Evolutionary conservation across 1,139 yeast genomes (phyloP).

Genomic region (Williopsis jadinii): DNA sequence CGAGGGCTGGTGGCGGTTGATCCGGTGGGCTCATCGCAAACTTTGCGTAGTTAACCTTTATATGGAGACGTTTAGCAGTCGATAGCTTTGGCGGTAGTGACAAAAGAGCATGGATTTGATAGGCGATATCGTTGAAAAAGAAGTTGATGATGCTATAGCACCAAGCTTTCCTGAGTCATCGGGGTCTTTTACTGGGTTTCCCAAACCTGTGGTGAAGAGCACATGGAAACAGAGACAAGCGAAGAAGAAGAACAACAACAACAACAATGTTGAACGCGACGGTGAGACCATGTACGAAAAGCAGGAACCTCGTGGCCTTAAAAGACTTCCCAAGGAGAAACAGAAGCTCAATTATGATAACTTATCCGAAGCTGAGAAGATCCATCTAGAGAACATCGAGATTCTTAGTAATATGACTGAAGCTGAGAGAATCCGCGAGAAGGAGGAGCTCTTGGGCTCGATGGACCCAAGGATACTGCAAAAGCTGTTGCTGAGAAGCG

Average conservation of each 20-base stretch:
- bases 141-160: slow-evolving; percentile 33
- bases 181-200: slow-evolving; percentile 13
- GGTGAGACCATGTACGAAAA: not conserved
- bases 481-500: slow-evolving; percentile 38
- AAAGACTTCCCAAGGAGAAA: slow-evolving; percentile 16
- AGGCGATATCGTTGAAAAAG: slow-evolving; percentile 73
- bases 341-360: slow-evolving; percentile 18
- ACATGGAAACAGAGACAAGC: slow-evolving; percentile 32
- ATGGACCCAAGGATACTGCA: slow-evolving; percentile 67
- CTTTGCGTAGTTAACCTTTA: no score
- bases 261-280: slow-evolving; percentile 7
- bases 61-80: no score
- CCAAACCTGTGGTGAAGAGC: slow-evolving; percentile 12
- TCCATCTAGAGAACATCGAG: slow-evolving; percentile 70
- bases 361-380: slow-evolving; percentile 57
- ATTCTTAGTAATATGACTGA: slow-evolving; percentile 55
- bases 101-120: slow-evolving; percentile 49
- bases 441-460: slow-evolving; percentile 56
- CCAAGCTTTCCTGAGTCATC: slow-evolving; percentile 6
- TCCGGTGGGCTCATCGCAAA: no score
- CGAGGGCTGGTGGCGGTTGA: no score
- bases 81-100: no score
- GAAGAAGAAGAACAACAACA: slow-evolving; percentile 17
- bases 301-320: slow-evolving; percentile 17
- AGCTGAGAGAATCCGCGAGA: slow-evolving; percentile 58